Conservation (phyloP, 176 grass and related monocot genomes). For the Paspalum notatum region DNA sequence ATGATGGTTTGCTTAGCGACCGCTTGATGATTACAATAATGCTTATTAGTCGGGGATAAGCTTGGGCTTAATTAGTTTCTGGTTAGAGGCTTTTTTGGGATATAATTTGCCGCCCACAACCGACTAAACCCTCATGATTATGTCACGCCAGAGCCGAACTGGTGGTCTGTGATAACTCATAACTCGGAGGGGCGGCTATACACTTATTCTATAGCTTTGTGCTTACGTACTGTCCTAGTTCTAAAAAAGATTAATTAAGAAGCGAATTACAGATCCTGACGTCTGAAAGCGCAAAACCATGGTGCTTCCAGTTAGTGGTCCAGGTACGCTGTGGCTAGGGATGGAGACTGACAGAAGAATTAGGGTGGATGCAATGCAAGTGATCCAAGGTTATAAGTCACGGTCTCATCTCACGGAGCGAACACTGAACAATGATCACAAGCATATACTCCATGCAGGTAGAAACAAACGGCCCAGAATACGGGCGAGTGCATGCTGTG, state of each 20-base stretch:
- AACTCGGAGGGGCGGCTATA: slow-evolving; percentile 12
- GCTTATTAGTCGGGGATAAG: slow-evolving; percentile 29
- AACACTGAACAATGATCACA: too few species aligned
- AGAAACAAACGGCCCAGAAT: too few species aligned
- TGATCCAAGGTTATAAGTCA: too few species aligned
- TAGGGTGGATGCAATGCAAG: too few species aligned
- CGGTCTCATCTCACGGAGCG: too few species aligned
- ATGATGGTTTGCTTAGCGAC: slow-evolving; percentile 34
- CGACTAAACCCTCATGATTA: slow-evolving; percentile 65
- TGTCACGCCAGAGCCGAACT: slow-evolving; percentile 36
- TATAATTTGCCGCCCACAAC: slow-evolving; percentile 72
- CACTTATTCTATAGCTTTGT: slow-evolving; percentile 17
- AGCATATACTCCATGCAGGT: too few species aligned
- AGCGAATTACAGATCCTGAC: background rate
- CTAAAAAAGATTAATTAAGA: background rate
- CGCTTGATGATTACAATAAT: slow-evolving; percentile 9
- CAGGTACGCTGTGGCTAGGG: background rate
- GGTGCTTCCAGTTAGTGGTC: slow-evolving; percentile 11
- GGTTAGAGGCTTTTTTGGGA: slow-evolving; percentile 21
- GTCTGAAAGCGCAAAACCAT: slow-evolving; percentile 14
- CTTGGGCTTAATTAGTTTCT: slow-evolving; percentile 36
- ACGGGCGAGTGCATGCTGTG: too few species aligned
- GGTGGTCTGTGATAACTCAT: slow-evolving; percentile 40
- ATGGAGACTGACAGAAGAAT: too few species aligned
- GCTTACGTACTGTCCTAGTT: slow-evolving; percentile 33